Percentiles rank a stretch among this genome's conserved stretches.
phyloP scores from a whole-genome alignment of 495 filamentous ascomycete species.

The Hypoxylon intermedium region DNA sequence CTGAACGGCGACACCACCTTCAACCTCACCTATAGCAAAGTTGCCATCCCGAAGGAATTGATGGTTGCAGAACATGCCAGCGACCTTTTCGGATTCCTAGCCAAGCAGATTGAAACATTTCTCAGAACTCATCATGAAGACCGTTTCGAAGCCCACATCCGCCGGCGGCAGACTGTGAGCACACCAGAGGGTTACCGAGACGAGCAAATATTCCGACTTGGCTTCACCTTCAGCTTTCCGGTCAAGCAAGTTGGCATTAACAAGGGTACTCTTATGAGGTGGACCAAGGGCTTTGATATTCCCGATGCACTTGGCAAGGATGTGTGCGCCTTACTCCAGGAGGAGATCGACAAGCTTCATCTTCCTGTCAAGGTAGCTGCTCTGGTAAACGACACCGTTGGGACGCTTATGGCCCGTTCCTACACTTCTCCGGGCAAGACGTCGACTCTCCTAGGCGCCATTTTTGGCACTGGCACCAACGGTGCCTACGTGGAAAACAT shows the following conservation, averaged over 20 bases:
- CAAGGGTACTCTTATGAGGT: constrained; percentile 87
- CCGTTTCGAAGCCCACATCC: constrained; percentile 76
- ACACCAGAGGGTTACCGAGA: constrained; percentile 61
- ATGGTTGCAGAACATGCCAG: constrained; percentile 88
- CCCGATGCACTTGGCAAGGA: constrained; percentile 91
- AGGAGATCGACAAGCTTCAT: constrained; percentile 84
- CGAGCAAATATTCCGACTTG: constrained; percentile 83
- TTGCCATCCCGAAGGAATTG: constrained; percentile 84
- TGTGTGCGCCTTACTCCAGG: constrained; percentile 87
- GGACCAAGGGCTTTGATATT: constrained; percentile 99
- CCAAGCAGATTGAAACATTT: constrained; percentile 88
- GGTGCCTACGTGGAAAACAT: constrained; percentile 89
- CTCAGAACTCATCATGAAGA: constrained; percentile 86
- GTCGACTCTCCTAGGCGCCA: constrained; percentile 85
- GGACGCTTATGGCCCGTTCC: constrained; percentile 95
- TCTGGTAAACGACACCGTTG: constrained; percentile 96
- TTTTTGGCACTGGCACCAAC: constrained; percentile 94
- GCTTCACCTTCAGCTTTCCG: constrained; percentile 98
- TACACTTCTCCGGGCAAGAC: constrained; percentile 92
- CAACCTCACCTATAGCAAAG: constrained; percentile 87
- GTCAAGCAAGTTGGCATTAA: constrained; percentile 94
- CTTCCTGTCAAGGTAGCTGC: constrained; percentile 93
- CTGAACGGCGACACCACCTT: constrained; percentile 93
- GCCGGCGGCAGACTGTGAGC: constrained; percentile 63
- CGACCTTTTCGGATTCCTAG: constrained; percentile 91